Conservation (phyloP, 805 yeast species). For the Nakazawaea populi region DNA sequence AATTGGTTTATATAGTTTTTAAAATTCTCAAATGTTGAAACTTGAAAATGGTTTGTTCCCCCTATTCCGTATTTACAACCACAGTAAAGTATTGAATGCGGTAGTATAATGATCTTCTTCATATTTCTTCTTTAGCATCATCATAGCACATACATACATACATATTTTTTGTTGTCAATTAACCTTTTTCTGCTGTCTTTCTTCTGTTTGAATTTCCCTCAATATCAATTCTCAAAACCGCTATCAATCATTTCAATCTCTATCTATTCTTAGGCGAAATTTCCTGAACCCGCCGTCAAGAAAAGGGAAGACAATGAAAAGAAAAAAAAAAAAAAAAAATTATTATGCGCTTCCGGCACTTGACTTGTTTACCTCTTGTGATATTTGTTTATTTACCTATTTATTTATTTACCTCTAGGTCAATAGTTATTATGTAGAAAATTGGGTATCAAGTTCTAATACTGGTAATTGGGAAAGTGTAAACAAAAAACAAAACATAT, state of each 20-base stretch:
- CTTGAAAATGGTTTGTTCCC: not conserved
- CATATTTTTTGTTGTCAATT: constrained; percentile 1
- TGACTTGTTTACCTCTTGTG: not conserved
- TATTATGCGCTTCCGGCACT: not conserved
- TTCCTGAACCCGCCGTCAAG: not conserved
- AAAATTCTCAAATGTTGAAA: not conserved
- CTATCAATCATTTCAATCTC: not conserved
- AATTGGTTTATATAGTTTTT: constrained; percentile 1
- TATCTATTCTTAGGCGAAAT: not conserved
- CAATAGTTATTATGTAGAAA: no score
- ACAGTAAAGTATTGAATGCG: not conserved
- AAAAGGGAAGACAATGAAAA: no score
- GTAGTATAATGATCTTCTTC: no score
- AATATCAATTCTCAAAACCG: not conserved
- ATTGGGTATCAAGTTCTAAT: no score
- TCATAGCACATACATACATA: not conserved
- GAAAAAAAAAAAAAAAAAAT: no score
- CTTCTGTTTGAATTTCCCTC: not conserved
- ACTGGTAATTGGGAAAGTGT: not conserved
- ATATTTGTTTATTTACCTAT: no score
- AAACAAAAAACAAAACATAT: not conserved
- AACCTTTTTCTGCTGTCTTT: not conserved
- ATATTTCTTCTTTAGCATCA: not conserved
- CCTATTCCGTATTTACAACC: not conserved
- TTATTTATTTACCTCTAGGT: no score